Conservation (phyloP, 306 rosid species). For the Pterocarpus macrocarpus region DNA sequence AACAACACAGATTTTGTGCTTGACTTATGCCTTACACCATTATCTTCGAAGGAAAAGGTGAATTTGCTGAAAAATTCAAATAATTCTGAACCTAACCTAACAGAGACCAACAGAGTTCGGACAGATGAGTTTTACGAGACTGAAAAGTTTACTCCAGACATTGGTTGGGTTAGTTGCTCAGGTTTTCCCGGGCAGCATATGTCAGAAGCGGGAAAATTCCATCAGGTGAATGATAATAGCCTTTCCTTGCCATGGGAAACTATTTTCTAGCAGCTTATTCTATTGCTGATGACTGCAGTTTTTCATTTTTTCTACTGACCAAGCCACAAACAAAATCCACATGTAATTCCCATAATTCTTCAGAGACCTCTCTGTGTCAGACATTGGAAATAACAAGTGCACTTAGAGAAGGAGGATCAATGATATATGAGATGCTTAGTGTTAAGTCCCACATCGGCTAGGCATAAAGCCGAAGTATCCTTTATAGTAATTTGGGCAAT, state of each 20-base stretch:
- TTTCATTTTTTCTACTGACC: not conserved
- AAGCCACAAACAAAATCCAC: not conserved
- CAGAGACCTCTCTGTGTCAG: not conserved
- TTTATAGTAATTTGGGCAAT: not conserved
- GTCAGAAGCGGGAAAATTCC: slow-evolving; percentile 62
- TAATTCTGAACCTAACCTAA: slow-evolving; percentile 53
- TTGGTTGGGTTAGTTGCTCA: slow-evolving; percentile 73
- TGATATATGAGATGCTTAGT: slow-evolving; percentile 9
- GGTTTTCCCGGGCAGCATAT: slow-evolving; percentile 52
- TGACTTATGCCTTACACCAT: slow-evolving; percentile 75
- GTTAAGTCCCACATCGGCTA: not conserved
- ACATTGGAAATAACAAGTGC: not conserved
- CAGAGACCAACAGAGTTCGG: slow-evolving; percentile 54
- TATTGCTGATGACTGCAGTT: not conserved
- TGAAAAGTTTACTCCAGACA: slow-evolving; percentile 67
- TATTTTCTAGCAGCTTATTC: slow-evolving; percentile 20
- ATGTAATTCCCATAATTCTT: slow-evolving; percentile 27
- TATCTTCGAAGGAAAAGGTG: slow-evolving; percentile 44
- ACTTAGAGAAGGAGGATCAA: not conserved
- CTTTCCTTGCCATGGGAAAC: slow-evolving; percentile 29
- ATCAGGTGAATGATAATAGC: slow-evolving; percentile 56
- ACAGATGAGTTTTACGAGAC: slow-evolving; percentile 77
- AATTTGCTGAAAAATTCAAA: slow-evolving; percentile 47
- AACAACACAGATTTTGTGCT: slow-evolving; percentile 79
- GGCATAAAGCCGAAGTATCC: not conserved